A percentile compares a stretch with the other conserved stretches of the same genome.
Evolutionary conservation across 108 stramenopile genomes (phyloP).

Genomic region (Skeletonema potamos): DNA sequence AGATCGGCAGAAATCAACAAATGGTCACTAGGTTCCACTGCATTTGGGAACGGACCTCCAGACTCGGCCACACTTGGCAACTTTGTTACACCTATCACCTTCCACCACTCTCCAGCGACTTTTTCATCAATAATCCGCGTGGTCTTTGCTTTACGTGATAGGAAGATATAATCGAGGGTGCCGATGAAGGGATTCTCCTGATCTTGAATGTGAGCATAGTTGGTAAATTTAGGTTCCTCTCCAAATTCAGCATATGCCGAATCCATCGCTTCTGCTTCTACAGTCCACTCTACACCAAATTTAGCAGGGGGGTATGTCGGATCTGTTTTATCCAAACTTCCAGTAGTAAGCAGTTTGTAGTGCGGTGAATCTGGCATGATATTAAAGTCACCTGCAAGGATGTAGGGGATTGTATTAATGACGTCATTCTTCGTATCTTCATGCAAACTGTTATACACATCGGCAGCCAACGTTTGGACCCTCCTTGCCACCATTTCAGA

Average conservation of each 20-base stretch:
- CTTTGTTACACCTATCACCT: slow-evolving; percentile 45
- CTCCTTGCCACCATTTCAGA: slow-evolving; percentile 67
- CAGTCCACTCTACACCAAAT: slow-evolving; percentile 66
- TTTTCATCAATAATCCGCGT: background rate
- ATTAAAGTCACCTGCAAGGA: slow-evolving; percentile 90
- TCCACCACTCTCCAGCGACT: slow-evolving; percentile 42
- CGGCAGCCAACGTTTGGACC: slow-evolving; percentile 37
- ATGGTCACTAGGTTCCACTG: slow-evolving; percentile 82
- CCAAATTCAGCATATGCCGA: slow-evolving; percentile 69
- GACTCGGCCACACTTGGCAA: slow-evolving; percentile 52
- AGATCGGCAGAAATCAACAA: slow-evolving; percentile 76
- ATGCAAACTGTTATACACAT: slow-evolving; percentile 13
- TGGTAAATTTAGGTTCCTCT: slow-evolving; percentile 90
- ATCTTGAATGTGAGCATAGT: slow-evolving; percentile 73
- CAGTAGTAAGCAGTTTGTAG: slow-evolving; percentile 90
- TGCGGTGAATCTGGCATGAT: slow-evolving; percentile 83
- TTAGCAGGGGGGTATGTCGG: slow-evolving; percentile 57
- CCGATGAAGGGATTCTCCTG: slow-evolving; percentile 85
- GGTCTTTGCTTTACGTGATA: slow-evolving; percentile 48
- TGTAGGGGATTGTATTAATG: slow-evolving; percentile 44
- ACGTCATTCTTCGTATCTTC: background rate
- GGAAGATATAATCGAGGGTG: slow-evolving; percentile 93
- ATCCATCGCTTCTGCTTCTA: slow-evolving; percentile 50
- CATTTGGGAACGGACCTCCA: slow-evolving; percentile 74
- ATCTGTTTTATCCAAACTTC: slow-evolving; percentile 56